Conservation (phyloP, 164 flowering plant species). For the Vitis rupestris region DNA sequence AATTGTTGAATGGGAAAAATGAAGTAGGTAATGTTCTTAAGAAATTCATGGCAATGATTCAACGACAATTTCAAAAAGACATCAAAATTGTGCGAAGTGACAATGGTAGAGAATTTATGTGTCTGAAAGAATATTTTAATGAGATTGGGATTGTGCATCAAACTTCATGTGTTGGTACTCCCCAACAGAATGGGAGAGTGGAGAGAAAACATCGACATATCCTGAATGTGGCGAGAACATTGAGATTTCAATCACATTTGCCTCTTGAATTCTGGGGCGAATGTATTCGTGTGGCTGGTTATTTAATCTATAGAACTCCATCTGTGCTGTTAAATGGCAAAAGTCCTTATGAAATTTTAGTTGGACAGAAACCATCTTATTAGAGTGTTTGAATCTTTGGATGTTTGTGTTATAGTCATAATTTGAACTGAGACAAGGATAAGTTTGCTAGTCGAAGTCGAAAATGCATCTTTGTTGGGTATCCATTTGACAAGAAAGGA, state of each 20-base stretch:
- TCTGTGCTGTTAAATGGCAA: background rate
- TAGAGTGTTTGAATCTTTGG: too few species aligned
- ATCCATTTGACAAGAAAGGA: background rate
- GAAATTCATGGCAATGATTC: too few species aligned
- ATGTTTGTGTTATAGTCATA: background rate
- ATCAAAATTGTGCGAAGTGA: too few species aligned
- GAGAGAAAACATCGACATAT: slow-evolving; percentile 14
- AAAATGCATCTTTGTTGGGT: background rate
- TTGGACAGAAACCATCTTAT: too few species aligned
- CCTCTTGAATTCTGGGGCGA: slow-evolving; percentile 3
- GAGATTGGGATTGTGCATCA: background rate
- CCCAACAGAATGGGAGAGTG: slow-evolving; percentile 6
- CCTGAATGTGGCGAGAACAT: slow-evolving; percentile 3
- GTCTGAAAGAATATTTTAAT: too few species aligned
- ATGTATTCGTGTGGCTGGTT: background rate
- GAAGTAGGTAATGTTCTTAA: too few species aligned
- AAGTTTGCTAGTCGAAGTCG: background rate
- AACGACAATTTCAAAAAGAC: too few species aligned
- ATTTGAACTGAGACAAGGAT: background rate
- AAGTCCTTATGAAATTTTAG: slow-evolving; percentile 5
- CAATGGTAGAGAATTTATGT: too few species aligned
- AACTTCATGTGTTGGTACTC: background rate
- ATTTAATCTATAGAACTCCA: slow-evolving; percentile 3
- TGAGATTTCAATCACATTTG: background rate
- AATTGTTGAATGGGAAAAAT: too few species aligned